Conservation (phyloP, 768 basidiomycete species). For the Boletellus emodensis region DNA sequence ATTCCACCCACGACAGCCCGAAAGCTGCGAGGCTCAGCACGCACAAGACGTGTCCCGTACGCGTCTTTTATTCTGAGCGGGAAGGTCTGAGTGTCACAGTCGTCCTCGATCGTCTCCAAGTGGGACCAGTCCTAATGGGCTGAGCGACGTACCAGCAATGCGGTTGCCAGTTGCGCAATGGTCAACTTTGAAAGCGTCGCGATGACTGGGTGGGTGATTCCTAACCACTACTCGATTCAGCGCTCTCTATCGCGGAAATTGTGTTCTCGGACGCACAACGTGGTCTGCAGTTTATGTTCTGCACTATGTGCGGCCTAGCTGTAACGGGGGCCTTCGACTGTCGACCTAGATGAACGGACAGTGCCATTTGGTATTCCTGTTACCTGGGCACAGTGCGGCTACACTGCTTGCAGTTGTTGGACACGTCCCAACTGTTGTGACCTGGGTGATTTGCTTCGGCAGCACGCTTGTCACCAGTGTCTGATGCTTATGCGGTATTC, state of each 20-base stretch:
- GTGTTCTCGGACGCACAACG: slow-evolving; percentile 12
- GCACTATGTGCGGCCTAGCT: fast-evolving
- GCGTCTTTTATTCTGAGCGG: slow-evolving; percentile 29
- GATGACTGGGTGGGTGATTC: slow-evolving; percentile 24
- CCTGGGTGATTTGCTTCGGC: too few species aligned
- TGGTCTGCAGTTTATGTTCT: slow-evolving; percentile 1
- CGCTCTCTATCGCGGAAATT: slow-evolving; percentile 20
- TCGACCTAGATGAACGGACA: too few species aligned
- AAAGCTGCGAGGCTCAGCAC: slow-evolving; percentile 30
- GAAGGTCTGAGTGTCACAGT: slow-evolving; percentile 32
- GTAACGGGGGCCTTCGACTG: background rate
- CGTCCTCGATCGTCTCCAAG: slow-evolving; percentile 30
- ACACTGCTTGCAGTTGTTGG: too few species aligned
- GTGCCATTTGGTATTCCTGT: too few species aligned
- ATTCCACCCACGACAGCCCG: slow-evolving; percentile 21
- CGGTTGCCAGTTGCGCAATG: slow-evolving; percentile 15
- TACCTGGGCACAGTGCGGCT: too few species aligned
- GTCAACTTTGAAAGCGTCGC: slow-evolving; percentile 27
- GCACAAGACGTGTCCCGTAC: slow-evolving; percentile 16
- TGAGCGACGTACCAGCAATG: slow-evolving; percentile 30
- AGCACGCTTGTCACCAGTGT: background rate
- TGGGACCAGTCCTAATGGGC: slow-evolving; percentile 25
- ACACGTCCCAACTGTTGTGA: too few species aligned
- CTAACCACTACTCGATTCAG: background rate
- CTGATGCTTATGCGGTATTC: background rate